Percentiles rank a stretch among this genome's conserved stretches.
Evolutionary conservation across 805 yeast genomes (phyloP).

Genomic region (Vanderwaltozyma yarrowii): DNA sequence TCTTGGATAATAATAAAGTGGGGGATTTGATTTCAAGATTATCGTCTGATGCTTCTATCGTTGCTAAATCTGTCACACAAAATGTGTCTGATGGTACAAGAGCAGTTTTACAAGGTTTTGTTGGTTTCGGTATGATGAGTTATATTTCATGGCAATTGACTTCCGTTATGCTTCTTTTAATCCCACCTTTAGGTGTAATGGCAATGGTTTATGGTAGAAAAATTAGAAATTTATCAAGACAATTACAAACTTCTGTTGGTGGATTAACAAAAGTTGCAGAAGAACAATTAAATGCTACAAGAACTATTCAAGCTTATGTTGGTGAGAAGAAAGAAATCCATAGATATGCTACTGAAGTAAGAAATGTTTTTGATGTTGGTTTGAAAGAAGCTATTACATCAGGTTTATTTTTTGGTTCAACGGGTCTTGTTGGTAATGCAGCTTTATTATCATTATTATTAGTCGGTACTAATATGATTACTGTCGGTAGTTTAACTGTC

Average conservation of each 20-base stretch:
- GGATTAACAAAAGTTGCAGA: conserved; percentile 81
- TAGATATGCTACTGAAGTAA: conserved; percentile 61
- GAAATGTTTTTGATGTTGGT: conserved; percentile 56
- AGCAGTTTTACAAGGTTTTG: conserved; percentile 69
- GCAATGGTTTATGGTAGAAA: conserved; percentile 74
- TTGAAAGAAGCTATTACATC: conserved; percentile 70
- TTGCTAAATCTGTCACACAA: conserved; percentile 75
- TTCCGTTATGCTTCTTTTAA: conserved; percentile 64
- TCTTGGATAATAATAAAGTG: conserved; percentile 79
- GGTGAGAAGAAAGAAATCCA: conserved; percentile 73
- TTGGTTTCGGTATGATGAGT: conserved; percentile 88
- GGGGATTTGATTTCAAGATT: conserved; percentile 88
- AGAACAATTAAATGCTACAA: conserved; percentile 76
- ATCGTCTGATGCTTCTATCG: conserved; percentile 81
- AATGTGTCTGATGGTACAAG: conserved; percentile 89
- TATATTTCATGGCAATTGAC: conserved; percentile 77
- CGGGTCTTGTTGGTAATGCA: conserved; percentile 76
- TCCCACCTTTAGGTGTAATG: conserved; percentile 76
- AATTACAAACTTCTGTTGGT: conserved; percentile 78
- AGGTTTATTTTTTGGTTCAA: conserved; percentile 67
- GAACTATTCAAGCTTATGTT: conserved; percentile 83
- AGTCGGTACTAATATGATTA: conserved; percentile 75
- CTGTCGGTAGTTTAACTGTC: conserved; percentile 61
- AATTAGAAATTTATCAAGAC: conserved; percentile 62
- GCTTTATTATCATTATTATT: conserved; percentile 68